These are phyloP conservation scores for Globisporangium emineosum DNA, from an alignment of 352 stramenopile species.

Conservation along the genomic window DNA sequence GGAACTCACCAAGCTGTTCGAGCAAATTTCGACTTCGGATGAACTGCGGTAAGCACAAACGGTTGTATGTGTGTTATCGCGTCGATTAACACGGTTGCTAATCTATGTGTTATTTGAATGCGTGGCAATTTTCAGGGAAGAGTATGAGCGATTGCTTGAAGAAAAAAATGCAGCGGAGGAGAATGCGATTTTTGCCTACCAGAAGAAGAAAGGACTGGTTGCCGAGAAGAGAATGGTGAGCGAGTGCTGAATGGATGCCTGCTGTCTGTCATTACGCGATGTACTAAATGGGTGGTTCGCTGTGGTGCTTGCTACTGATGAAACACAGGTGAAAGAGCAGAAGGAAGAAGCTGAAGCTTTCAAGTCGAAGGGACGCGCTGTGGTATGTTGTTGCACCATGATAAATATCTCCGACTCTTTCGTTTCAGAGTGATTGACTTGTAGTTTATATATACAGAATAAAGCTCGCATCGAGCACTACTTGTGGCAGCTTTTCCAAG, in stretches of 20 bases:
- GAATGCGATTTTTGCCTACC: slow-evolving; percentile 93
- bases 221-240: slow-evolving; percentile 85
- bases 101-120: background rate
- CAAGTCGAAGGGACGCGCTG: slow-evolving; percentile 57
- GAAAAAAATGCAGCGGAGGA: slow-evolving; percentile 94
- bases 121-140: slow-evolving; percentile 21
- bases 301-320: background rate
- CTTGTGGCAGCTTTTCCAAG: slow-evolving; percentile 95
- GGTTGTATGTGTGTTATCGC: background rate
- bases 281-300: background rate
- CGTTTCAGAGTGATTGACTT: background rate
- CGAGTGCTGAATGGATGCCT: background rate
- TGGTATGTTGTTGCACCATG: slow-evolving; percentile 33
- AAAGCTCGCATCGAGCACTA: slow-evolving; percentile 90
- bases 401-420: background rate
- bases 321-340: slow-evolving; percentile 90
- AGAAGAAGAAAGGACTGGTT: slow-evolving; percentile 95
- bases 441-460: slow-evolving; percentile 27
- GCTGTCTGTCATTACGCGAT: background rate
- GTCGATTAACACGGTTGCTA: background rate
- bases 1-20: slow-evolving; percentile 96
- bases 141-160: slow-evolving; percentile 83
- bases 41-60: slow-evolving; percentile 58
- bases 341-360: slow-evolving; percentile 91
- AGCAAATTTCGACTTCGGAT: slow-evolving; percentile 94